Percentiles rank a stretch among this genome's conserved stretches.
Conservation (phyloP, 352 stramenopile species). For the Globisporangium polare region DNA sequence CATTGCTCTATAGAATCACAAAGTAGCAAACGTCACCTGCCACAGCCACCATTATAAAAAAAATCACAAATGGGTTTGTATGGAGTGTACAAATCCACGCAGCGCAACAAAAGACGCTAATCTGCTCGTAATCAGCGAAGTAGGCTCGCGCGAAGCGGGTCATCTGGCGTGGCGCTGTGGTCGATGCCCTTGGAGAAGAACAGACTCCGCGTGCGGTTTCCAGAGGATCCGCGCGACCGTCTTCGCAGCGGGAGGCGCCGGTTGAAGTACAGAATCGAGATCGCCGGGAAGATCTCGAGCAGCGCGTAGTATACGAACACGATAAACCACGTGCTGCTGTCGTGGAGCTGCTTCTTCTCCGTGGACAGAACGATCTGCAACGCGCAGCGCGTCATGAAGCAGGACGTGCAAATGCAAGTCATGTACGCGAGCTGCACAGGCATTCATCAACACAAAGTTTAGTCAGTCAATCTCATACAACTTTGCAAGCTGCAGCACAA, state of each 20-base stretch:
- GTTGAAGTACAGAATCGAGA: constrained; percentile 85
- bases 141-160: constrained; percentile 46
- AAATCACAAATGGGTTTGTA: neutral
- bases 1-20: too few relatives aligned
- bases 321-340: constrained; percentile 72
- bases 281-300: constrained; percentile 71
- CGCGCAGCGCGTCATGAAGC: constrained; percentile 68
- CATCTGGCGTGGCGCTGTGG: constrained; percentile 6
- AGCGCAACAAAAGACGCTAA: neutral
- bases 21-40: too few relatives aligned
- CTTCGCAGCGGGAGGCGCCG: constrained; percentile 57
- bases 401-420: constrained; percentile 80
- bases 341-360: constrained; percentile 68
- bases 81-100: neutral
- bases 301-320: constrained; percentile 80
- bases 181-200: constrained; percentile 45
- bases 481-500: neutral
- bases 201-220: constrained; percentile 17
- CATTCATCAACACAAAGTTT: neutral
- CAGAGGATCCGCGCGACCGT: constrained; percentile 15
- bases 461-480: neutral
- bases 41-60: neutral
- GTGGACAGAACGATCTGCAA: constrained; percentile 73
- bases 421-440: constrained; percentile 50
- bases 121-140: constrained; percentile 21